phyloP scores from a whole-genome alignment of 768 basidiomycete genomes.

The Butyriboletus loyo region DNA sequence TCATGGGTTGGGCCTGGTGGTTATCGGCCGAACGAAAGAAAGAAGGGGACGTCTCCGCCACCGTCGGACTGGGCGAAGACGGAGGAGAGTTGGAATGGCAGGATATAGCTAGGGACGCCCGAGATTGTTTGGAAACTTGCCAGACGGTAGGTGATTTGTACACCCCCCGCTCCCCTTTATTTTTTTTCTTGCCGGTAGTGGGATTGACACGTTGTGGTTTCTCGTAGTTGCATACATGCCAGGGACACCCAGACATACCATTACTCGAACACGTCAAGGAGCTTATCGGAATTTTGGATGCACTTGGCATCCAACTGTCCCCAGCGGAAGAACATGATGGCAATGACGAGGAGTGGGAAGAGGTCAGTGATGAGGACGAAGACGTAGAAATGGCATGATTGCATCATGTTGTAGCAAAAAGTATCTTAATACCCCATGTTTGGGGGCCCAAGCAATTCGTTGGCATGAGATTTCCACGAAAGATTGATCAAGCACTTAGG shows the following conservation, averaged over 20 bases:
- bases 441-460: not conserved
- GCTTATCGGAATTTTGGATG: slow-evolving; percentile 64
- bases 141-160: slow-evolving; percentile 54
- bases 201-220: not conserved
- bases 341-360: slow-evolving; percentile 54
- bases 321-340: slow-evolving; percentile 44
- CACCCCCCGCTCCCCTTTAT: not conserved
- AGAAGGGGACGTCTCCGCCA: slow-evolving; percentile 45
- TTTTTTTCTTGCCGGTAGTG: not conserved
- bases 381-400: slow-evolving; percentile 52
- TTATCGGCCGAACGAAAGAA: slow-evolving; percentile 72
- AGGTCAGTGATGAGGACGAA: slow-evolving; percentile 53
- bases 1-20: slow-evolving; percentile 93
- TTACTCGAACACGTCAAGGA: slow-evolving; percentile 75
- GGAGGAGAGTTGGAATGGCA: slow-evolving; percentile 58
- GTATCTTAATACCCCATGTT: slow-evolving; percentile 2
- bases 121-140: slow-evolving; percentile 83
- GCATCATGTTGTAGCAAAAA: slow-evolving; percentile 2
- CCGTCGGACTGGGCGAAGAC: slow-evolving; percentile 32
- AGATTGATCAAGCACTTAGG: too few relatives aligned
- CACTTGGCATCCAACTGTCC: slow-evolving; percentile 61
- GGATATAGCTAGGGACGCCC: slow-evolving; percentile 73
- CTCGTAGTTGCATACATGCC: slow-evolving; percentile 61
- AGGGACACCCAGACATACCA: slow-evolving; percentile 73
- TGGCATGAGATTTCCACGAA: not conserved